A percentile compares a stretch with the other conserved stretches of the same genome.
phyloP scores from a whole-genome alignment of 2,329 filamentous ascomycete genomes.

The Leptosphaerulina australis region DNA sequence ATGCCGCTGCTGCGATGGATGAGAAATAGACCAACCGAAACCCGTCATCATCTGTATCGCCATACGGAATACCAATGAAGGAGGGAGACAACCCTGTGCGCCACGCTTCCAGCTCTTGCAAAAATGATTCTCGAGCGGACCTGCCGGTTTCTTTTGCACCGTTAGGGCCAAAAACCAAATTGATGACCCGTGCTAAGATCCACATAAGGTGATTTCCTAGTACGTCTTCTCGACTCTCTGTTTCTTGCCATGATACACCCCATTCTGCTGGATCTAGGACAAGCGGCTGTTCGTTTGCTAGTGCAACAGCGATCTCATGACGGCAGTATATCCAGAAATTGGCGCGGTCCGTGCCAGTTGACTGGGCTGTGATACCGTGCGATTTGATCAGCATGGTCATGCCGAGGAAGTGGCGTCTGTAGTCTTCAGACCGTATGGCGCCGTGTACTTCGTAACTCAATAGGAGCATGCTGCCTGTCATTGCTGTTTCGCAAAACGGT shows the following conservation, averaged over 20 bases:
- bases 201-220: constrained; percentile 42
- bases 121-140: constrained; percentile 28
- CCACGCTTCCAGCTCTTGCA: constrained; percentile 40
- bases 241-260: constrained; percentile 37
- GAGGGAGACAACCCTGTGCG: constrained; percentile 33
- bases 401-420: constrained; percentile 41
- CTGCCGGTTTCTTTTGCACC: constrained; percentile 21
- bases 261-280: constrained; percentile 40
- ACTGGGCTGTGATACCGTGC: constrained; percentile 36
- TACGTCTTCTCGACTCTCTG: constrained; percentile 42
- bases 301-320: constrained; percentile 42
- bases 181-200: constrained; percentile 42
- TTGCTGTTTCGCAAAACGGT: constrained; percentile 34
- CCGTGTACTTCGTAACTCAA: constrained; percentile 44
- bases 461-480: constrained; percentile 44
- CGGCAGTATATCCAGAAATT: constrained; percentile 47
- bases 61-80: constrained; percentile 43
- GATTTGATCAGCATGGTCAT: constrained; percentile 40
- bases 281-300: constrained; percentile 38
- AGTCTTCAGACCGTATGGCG: constrained; percentile 36
- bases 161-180: constrained; percentile 35
- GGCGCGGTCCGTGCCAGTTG: constrained; percentile 37
- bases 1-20: constrained; percentile 37
- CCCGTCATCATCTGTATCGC: constrained; percentile 39
- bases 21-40: constrained; percentile 43